These are phyloP conservation scores for Endoconidiophora polonica DNA, from an alignment of 2,329 filamentous ascomycete genomes.

Conservation along the genomic window DNA sequence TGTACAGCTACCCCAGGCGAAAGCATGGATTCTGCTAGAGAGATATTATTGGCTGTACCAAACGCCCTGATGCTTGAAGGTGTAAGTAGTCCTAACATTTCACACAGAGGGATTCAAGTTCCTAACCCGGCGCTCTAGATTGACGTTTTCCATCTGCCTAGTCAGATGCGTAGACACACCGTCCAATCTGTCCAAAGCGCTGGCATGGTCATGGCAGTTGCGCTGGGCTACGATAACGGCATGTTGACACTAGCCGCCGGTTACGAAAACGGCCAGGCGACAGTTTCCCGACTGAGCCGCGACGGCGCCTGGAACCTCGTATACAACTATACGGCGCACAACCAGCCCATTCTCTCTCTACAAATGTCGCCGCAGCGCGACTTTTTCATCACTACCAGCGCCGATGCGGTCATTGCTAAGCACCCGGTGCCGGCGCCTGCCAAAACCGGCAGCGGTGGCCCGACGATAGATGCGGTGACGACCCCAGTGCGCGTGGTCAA, in stretches of 20 bases:
- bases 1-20: constrained; percentile 26
- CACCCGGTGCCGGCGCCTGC: constrained; percentile 40
- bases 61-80: constrained; percentile 59
- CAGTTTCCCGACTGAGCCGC: constrained; percentile 40
- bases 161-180: constrained; percentile 49
- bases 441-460: not conserved
- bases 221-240: constrained; percentile 35
- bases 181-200: constrained; percentile 33
- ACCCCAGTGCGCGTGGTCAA: constrained; percentile 43
- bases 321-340: constrained; percentile 53
- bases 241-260: constrained; percentile 51
- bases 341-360: constrained; percentile 67
- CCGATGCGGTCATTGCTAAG: constrained; percentile 63
- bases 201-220: constrained; percentile 82
- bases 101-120: not conserved
- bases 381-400: constrained; percentile 63
- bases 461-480: constrained; percentile 1
- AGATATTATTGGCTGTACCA: constrained; percentile 61
- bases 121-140: constrained; percentile 28
- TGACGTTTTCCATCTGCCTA: constrained; percentile 71
- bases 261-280: constrained; percentile 70
- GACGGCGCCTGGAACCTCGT: constrained; percentile 29
- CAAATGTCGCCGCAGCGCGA: constrained; percentile 33
- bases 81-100: constrained; percentile 26
- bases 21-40: constrained; percentile 17